Conservation (phyloP, 75 land plant species). For the Pinus albicaulis region DNA sequence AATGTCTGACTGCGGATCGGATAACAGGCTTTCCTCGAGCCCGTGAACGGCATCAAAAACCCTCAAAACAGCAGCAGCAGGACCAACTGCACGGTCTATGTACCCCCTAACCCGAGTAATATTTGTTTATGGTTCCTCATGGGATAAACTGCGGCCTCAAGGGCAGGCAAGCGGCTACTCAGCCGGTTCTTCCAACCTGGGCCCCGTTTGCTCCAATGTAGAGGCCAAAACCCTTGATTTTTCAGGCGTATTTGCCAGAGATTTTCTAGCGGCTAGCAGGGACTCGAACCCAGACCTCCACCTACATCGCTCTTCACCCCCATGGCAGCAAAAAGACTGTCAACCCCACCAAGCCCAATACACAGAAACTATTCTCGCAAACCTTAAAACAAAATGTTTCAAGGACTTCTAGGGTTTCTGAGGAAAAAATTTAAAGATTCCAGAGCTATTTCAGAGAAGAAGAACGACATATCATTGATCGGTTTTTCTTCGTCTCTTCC, state of each 20-base stretch:
- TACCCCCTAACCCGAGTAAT: conserved; percentile 20
- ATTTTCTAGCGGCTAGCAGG: conserved; percentile 23
- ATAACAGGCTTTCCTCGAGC: conserved; percentile 42
- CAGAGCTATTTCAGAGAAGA: no score
- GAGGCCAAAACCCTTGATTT: conserved; percentile 25
- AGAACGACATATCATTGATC: not conserved
- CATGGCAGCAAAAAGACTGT: not conserved
- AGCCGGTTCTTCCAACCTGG: conserved; percentile 52
- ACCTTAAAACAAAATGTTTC: no score
- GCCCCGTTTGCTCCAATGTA: conserved; percentile 20
- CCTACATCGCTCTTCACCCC: conserved; percentile 7
- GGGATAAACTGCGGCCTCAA: conserved; percentile 50
- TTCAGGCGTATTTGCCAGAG: conserved; percentile 22
- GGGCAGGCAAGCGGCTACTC: conserved; percentile 34
- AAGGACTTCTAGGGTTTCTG: not conserved
- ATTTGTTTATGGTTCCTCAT: conserved; percentile 19
- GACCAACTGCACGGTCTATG: conserved; percentile 53
- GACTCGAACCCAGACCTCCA: conserved; percentile 1
- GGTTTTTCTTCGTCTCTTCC: not conserved
- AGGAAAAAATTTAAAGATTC: not conserved
- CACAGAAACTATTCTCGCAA: not conserved
- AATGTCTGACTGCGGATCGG: conserved; percentile 37
- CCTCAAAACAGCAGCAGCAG: conserved; percentile 55
- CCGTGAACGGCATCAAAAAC: conserved; percentile 60
- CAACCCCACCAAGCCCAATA: not conserved